Evolutionary conservation across 2,329 filamentous ascomycete species (phyloP).

Genomic region (Bipolaris bicolor): DNA sequence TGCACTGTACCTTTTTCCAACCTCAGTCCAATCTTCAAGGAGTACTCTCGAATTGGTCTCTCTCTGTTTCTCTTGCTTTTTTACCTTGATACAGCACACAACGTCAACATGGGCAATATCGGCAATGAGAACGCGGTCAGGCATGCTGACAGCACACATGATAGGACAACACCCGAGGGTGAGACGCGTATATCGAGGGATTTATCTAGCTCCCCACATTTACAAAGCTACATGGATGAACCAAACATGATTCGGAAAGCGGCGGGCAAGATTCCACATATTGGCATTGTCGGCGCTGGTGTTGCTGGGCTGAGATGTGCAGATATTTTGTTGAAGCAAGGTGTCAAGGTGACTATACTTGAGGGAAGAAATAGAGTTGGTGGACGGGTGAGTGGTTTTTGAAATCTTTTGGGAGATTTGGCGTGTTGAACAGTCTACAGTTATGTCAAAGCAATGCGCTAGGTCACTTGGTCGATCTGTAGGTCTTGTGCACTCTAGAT

Average conservation of each 20-base stretch:
- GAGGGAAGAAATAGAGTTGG: slow-evolving; percentile 72
- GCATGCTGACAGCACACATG: slow-evolving; percentile 36
- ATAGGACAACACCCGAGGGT: slow-evolving; percentile 20
- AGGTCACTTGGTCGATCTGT: slow-evolving; percentile 64
- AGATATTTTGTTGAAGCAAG: slow-evolving; percentile 68
- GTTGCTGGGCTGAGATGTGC: slow-evolving; percentile 74
- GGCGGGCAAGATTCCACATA: slow-evolving; percentile 55
- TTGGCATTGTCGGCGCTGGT: slow-evolving; percentile 74
- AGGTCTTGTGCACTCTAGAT: slow-evolving; percentile 38
- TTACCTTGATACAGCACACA: not conserved
- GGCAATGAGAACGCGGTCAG: slow-evolving; percentile 35
- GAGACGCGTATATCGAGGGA: slow-evolving; percentile 45
- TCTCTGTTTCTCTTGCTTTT: not conserved
- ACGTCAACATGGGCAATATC: slow-evolving; percentile 26
- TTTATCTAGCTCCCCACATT: slow-evolving; percentile 39
- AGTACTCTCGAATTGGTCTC: not conserved
- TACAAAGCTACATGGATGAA: slow-evolving; percentile 27
- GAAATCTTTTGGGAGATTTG: not conserved
- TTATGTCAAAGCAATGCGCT: slow-evolving; percentile 57
- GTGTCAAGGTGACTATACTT: slow-evolving; percentile 70
- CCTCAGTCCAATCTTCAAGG: not conserved
- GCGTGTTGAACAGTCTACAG: slow-evolving; percentile 34
- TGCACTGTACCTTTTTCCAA: not conserved
- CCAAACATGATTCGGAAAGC: slow-evolving; percentile 40
- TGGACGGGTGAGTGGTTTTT: slow-evolving; percentile 60